Evolutionary conservation across 495 filamentous ascomycete species (phyloP).

Genomic region (Penicillium roqueforti): DNA sequence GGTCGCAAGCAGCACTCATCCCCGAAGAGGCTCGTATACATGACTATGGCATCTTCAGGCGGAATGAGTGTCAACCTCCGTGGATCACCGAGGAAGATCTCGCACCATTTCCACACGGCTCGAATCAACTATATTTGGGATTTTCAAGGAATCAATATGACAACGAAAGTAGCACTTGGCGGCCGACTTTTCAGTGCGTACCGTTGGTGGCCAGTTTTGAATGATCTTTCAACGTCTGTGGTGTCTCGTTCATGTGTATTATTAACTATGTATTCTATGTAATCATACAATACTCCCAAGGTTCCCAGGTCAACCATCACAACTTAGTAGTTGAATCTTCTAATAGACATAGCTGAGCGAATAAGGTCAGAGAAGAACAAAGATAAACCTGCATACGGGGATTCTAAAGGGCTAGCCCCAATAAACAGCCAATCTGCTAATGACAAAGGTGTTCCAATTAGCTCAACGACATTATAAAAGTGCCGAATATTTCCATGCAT

Average conservation of each 20-base stretch:
- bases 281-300: too few species aligned
- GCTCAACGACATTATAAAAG: too few species aligned
- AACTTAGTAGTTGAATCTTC: too few species aligned
- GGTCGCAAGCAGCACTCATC: neutral
- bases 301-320: too few species aligned
- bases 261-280: too few species aligned
- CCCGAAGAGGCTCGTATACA: constrained; percentile 21
- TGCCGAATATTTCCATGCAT: too few species aligned
- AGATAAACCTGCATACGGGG: too few species aligned
- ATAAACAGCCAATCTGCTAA: too few species aligned
- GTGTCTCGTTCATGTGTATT: neutral
- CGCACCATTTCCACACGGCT: neutral
- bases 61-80: neutral
- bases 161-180: neutral
- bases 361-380: too few species aligned
- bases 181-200: neutral
- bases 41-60: constrained; percentile 13
- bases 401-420: too few species aligned
- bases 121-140: neutral
- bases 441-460: too few species aligned
- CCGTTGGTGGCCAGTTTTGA: neutral
- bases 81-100: neutral
- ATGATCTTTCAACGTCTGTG: neutral
- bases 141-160: neutral
- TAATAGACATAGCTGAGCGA: too few species aligned